Base-by-base conservation (phyloP, 306 rosid genomes). In the Mimosa bimucronata region DNA sequence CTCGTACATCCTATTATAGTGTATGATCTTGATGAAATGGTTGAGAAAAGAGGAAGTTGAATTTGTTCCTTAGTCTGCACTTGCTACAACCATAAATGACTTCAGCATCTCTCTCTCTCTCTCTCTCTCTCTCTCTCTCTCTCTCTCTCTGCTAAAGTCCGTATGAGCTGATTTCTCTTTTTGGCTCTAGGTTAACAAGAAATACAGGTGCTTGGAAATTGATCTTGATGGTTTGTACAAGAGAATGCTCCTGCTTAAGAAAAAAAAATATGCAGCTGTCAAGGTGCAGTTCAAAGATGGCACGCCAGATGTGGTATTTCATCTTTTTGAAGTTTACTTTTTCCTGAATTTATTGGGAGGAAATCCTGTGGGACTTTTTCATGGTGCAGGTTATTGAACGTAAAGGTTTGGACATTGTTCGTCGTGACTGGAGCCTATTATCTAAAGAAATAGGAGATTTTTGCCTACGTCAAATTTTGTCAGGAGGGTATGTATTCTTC, bases 201-300 rank as follows among this genome's bases (percentile, higher is more conserved):
- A 92, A 80, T 95, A 95, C 68, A 89, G 64, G 75, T 93, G 97
- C 79, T 85, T 92, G 88, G 98, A 92, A 90, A 95, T 95, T 82
- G 98, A 95, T 86, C 96, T 92, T 57, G 98, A 95, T 60, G 97
- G 97, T 80, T 76, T 95, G 86, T 95, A 95, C 84, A 95, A 91
- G 90, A 93, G 99, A 85, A 95, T 95, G 99, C 87, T 95, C 74
- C 97, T 95, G 78, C 96, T 95, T 41, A 95, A 95, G 94, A 95
- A 95, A 87, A 95, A 95, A 89, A 95, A 93, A 74, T 95, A 93
- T 68, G 98, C 98, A 82, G 98, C 99, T 64, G 92, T 95, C 44
- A 95, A 95, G 84, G 87, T 89, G 89, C 87, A 87, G 84, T 85
- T 87, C 82, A 93, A 86, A 80, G 92, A 89, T 81, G 96, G 88